These are phyloP conservation scores for Neobulgaria alba DNA, from an alignment of 2,329 filamentous ascomycete genomes.

Conservation along the genomic window DNA sequence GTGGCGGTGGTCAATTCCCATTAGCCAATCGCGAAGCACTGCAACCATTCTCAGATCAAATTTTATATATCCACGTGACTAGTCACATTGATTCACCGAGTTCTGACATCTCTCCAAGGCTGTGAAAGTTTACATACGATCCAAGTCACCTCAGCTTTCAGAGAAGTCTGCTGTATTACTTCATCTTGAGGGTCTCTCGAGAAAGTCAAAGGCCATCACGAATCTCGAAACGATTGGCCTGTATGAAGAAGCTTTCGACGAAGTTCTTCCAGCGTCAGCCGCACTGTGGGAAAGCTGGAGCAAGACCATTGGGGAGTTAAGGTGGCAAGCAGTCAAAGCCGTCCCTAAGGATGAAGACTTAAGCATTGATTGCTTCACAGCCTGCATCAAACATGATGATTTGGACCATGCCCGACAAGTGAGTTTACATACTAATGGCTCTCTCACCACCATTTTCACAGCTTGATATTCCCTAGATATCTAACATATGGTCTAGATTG, in stretches of 20 bases:
- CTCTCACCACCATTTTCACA: neutral
- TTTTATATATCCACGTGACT: neutral
- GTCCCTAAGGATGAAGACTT: constrained; percentile 26
- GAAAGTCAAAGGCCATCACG: constrained; percentile 15
- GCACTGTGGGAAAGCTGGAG: constrained; percentile 18
- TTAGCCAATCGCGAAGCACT: neutral
- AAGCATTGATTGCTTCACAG: constrained; percentile 23
- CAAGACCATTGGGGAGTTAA: constrained; percentile 25
- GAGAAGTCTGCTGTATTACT: constrained; percentile 24
- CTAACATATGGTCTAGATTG: constrained; percentile 20
- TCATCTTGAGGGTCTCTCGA: constrained; percentile 22
- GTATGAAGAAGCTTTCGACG: constrained; percentile 24
- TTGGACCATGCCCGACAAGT: constrained; percentile 29
- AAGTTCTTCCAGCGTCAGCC: constrained; percentile 13
- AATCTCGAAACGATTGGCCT: constrained; percentile 26
- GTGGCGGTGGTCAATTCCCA: constrained; percentile 3
- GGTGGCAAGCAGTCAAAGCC: constrained; percentile 26
- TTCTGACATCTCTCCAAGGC: constrained; percentile 15
- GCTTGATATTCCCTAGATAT: neutral
- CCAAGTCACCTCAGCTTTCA: constrained; percentile 16
- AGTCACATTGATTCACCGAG: neutral
- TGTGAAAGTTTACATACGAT: constrained; percentile 26
- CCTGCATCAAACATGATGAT: constrained; percentile 26
- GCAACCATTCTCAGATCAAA: neutral
- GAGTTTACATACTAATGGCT: constrained; percentile 2